Evolutionary conservation across 2,329 filamentous ascomycete genomes (phyloP), one percentile per base, ranked within the genome.

Genomic region (Fusarium irregulare): DNA sequence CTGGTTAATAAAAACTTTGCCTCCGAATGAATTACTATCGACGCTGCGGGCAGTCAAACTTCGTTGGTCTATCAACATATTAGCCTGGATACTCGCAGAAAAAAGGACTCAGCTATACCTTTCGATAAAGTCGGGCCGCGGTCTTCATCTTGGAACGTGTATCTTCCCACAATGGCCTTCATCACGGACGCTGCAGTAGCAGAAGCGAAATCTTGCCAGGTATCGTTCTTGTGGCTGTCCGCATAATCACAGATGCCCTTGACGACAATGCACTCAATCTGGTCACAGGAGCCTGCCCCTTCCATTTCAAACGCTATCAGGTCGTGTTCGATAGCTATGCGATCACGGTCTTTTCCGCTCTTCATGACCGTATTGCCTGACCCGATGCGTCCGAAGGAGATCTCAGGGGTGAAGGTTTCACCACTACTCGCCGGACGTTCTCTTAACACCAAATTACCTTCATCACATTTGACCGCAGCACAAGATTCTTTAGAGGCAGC

Each of bases 341-440:
- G 16, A 47, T 83, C 81, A 7, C 82, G 74, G 6, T 77, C 63
- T 2, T 65, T 25, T 5, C 76, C 78, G 9, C 75, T 76, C 46
- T 79, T 82, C 55, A 84, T 79, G 0, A 83, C 78, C 13, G 60
- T 69, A 27, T 83, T 76, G 5, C 75, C 80, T 0, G 81, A 82
- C 1, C 75, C 81, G 3, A 83, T 74, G 0, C 64, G 18, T 10
- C 30, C 57, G 0, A 28, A 7, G 7, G 60, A 48, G 0, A 60
- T 30, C 6, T 23, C 12, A 10, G 51, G 57, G 0, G 6, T 27
- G 8, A 60, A 27, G 1, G 4, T 1, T 4, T 20, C 13, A 9
- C 16, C 14, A 14, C 16, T 5, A 9, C 8, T 2, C 3, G 7
- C 7, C 4, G 11, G 18, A 14, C 18, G 28, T 4, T 59, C 13